Evolutionary conservation across 805 yeast species (phyloP), one percentile per base, ranked within the genome.

Genomic region (Hanseniaspora osmophila): DNA sequence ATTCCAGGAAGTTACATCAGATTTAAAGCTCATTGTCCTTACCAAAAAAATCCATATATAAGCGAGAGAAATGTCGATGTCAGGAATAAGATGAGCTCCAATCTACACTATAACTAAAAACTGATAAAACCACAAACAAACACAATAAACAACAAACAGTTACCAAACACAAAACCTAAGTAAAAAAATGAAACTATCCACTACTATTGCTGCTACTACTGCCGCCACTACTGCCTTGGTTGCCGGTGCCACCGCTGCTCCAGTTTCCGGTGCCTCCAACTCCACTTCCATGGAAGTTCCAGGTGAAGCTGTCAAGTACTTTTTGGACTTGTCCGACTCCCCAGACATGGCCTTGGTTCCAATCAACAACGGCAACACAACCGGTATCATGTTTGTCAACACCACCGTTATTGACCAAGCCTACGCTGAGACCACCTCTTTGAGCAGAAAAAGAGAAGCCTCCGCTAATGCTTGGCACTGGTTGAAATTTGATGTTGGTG

Each of bases 361-460:
- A 40, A 52, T 58, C 22, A 37, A 52, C 16, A 60, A 60, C 40
- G 52, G 51, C 10, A 60, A 63, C 15, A 49, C 48, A 29, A 54
- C 51, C 40, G 65, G 64, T 41, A 27, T 61, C 11, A 41, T 61
- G 37, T 56, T 61, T 41, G 52, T 60, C 30, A 61, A 61, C 50
- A 50, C 63, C 10, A 61, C 64, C 7, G 54, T 61, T 41, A 49
- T 51, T n/a, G 51, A 51, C 11, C 50, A 46, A 40, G 63, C 63
- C 38, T 30, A 45, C 40, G 43, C n/a, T 12, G 37, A 50, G 48
- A 47, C 49, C 42, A 40, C 44, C 33, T n/a, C 45, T 13, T 41
- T 40, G 29, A 44, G 41, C 45, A 54, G 47, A 40, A 46, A 33
- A 55, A 59, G 52, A 49, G 48, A 22, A n/a, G 56, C 53, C 33